Conservation (phyloP, 805 yeast species). For the Naumovozyma baii region DNA sequence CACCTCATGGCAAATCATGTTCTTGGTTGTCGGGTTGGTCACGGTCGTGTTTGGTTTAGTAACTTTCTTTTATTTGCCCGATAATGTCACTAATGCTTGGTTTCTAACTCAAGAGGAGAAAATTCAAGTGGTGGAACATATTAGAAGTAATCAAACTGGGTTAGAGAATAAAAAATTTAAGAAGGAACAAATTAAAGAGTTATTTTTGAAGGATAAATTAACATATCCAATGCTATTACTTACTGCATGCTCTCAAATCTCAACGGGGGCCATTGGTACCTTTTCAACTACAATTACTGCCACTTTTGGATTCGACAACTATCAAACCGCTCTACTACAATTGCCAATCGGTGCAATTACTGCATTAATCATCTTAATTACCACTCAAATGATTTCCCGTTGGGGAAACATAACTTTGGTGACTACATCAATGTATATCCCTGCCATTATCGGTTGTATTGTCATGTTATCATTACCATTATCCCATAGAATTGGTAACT, state of each 20-base stretch:
- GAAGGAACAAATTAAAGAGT: constrained; percentile 37
- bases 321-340: constrained; percentile 41
- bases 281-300: constrained; percentile 45
- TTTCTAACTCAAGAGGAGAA: constrained; percentile 35
- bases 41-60: constrained; percentile 42
- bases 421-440: constrained; percentile 33
- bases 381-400: constrained; percentile 31
- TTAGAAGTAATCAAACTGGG: constrained; percentile 43
- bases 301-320: constrained; percentile 40
- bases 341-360: constrained; percentile 49
- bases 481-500: constrained; percentile 35
- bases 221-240: constrained; percentile 43
- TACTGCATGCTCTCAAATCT: constrained; percentile 39
- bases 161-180: constrained; percentile 41
- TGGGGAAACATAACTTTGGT: constrained; percentile 32
- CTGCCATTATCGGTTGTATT: constrained; percentile 43
- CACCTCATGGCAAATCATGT: constrained; percentile 54
- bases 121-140: constrained; percentile 38
- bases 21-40: constrained; percentile 44
- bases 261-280: constrained; percentile 44
- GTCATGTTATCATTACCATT: constrained; percentile 34
- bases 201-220: constrained; percentile 36
- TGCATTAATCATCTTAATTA: constrained; percentile 33
- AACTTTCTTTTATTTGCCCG: constrained; percentile 39
- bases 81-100: constrained; percentile 36